Conservation (phyloP, 345 rosid species). For the Moricandia moricandioides region DNA sequence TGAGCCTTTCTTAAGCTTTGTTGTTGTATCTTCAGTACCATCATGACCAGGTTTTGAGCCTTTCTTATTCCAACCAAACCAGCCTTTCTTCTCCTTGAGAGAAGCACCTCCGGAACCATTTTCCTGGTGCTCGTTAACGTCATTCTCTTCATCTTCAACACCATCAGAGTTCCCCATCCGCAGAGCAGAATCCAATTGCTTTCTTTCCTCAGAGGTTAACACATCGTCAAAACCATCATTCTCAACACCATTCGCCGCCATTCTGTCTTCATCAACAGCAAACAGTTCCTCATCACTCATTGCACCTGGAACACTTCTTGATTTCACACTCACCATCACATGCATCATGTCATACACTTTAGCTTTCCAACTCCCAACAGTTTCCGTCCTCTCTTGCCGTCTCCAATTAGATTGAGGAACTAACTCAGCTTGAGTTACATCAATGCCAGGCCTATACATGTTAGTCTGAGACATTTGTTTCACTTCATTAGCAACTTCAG, state of each 20-base stretch:
- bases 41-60: conserved; percentile 42
- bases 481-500: conserved; percentile 93
- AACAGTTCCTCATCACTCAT: conserved; percentile 98
- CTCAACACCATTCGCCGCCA: conserved; percentile 52
- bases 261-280: conserved; percentile 73
- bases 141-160: conserved; percentile 66
- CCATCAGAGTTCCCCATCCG: conserved; percentile 63
- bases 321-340: conserved; percentile 96
- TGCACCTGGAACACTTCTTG: conserved; percentile 97
- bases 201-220: conserved; percentile 86
- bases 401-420: conserved; percentile 93
- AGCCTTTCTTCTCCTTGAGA: conserved; percentile 82
- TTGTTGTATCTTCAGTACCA: conserved; percentile 46
- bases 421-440: conserved; percentile 95
- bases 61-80: conserved; percentile 96
- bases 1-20: conserved; percentile 64
- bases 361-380: conserved; percentile 95
- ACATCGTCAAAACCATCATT: conserved; percentile 73
- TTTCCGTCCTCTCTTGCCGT: conserved; percentile 92
- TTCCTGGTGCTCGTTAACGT: conserved; percentile 49
- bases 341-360: conserved; percentile 95
- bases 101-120: conserved; percentile 35
- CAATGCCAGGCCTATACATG: conserved; percentile 99
- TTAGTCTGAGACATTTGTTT: conserved; percentile 95
- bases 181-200: conserved; percentile 81